These are phyloP conservation scores for Debaryomyces hansenii DNA, from an alignment of 805 yeast genomes.

Conservation along the genomic window DNA sequence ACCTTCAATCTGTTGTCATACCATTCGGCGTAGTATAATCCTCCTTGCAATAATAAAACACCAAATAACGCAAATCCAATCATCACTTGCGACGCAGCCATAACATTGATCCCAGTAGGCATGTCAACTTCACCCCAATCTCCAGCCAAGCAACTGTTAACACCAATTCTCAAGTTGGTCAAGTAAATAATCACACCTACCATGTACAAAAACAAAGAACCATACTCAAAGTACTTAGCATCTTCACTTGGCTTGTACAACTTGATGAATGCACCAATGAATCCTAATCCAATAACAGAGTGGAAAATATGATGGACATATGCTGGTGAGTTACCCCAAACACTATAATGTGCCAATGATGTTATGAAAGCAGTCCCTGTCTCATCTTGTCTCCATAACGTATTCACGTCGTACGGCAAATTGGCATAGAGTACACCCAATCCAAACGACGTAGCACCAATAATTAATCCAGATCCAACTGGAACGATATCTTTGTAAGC, in stretches of 20 bases:
- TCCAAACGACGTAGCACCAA: constrained; percentile 68
- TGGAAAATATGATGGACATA: constrained; percentile 64
- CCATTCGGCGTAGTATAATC: constrained; percentile 83
- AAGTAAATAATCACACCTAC: constrained; percentile 75
- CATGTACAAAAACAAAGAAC: constrained; percentile 72
- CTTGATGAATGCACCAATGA: constrained; percentile 71
- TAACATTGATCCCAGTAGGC: constrained; percentile 82
- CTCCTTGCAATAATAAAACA: constrained; percentile 81
- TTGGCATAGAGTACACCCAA: constrained; percentile 79
- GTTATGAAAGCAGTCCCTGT: constrained; percentile 54
- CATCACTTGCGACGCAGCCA: constrained; percentile 86
- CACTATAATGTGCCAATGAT: constrained; percentile 72
- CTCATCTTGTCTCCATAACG: constrained; percentile 61
- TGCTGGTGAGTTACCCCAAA: constrained; percentile 67
- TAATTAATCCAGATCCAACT: constrained; percentile 41
- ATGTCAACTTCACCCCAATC: constrained; percentile 94
- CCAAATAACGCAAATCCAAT: constrained; percentile 71
- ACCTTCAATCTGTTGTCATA: constrained; percentile 41
- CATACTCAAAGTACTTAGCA: constrained; percentile 86
- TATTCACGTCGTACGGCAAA: constrained; percentile 75
- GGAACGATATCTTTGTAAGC: constrained; percentile 47
- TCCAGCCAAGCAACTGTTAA: constrained; percentile 64
- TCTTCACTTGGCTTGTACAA: constrained; percentile 87
- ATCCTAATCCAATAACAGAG: constrained; percentile 59
- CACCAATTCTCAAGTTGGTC: constrained; percentile 83